A percentile compares a stretch with the other conserved stretches of the same genome.
Conservation (phyloP, 2,329 filamentous ascomycete species). For the Fusarium buharicum region DNA sequence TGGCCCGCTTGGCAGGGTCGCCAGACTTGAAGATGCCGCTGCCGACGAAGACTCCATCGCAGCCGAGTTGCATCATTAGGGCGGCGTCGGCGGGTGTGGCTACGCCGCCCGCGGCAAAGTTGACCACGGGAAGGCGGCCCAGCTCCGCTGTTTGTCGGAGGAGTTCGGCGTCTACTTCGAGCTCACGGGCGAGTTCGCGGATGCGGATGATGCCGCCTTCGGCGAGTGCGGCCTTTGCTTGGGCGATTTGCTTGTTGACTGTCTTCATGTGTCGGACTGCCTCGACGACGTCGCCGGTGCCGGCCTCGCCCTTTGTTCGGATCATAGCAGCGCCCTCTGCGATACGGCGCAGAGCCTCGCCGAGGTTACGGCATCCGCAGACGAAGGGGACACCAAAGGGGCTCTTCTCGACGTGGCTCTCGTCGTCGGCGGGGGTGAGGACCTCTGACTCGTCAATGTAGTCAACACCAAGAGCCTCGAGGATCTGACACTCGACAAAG, state of each 20-base stretch:
- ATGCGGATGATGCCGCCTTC: constrained; percentile 63
- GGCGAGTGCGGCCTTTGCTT: constrained; percentile 78
- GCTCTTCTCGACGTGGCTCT: constrained; percentile 91
- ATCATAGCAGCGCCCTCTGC: constrained; percentile 98
- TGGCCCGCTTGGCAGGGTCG: constrained; percentile 87
- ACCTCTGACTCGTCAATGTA: constrained; percentile 99
- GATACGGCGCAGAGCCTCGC: constrained; percentile 91
- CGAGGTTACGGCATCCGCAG: constrained; percentile 93
- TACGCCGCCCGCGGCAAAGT: constrained; percentile 98
- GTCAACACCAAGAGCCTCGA: constrained; percentile 93
- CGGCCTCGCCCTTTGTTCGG: constrained; percentile 97
- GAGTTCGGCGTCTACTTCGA: constrained; percentile 80
- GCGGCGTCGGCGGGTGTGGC: constrained; percentile 98
- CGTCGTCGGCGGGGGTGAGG: constrained; percentile 90
- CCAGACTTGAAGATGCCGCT: constrained; percentile 98
- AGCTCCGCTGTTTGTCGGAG: constrained; percentile 88
- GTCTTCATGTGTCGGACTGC: constrained; percentile 96
- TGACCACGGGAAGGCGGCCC: constrained; percentile 91
- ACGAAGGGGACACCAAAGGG: constrained; percentile 88
- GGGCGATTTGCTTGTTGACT: constrained; percentile 82
- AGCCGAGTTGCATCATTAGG: constrained; percentile 97
- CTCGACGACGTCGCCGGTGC: constrained; percentile 96
- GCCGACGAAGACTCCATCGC: constrained; percentile 97
- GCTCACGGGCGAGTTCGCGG: constrained; percentile 80
- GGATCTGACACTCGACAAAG: constrained; percentile 98